Conservation (phyloP, 441 rosid species). For the Kokia cookei region DNA sequence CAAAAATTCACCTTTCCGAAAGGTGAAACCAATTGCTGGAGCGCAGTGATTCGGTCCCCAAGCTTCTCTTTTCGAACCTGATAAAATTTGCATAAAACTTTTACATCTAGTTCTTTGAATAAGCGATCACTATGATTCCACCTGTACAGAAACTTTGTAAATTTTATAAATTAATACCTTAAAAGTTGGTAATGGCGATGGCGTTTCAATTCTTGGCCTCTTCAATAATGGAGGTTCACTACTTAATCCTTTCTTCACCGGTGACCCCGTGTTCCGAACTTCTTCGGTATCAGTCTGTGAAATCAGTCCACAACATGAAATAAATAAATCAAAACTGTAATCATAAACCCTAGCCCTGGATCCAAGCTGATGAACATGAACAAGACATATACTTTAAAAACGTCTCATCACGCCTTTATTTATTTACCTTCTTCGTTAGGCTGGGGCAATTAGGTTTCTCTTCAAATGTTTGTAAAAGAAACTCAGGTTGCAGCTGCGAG, state of each 20-base stretch:
- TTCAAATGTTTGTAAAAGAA: slow-evolving; percentile 20
- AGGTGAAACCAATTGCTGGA: slow-evolving; percentile 83
- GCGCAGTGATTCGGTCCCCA: slow-evolving; percentile 76
- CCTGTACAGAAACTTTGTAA: not conserved
- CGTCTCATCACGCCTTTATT: not conserved
- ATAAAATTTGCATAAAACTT: slow-evolving; percentile 6
- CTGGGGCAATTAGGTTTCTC: slow-evolving; percentile 28
- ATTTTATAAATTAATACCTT: slow-evolving; percentile 40
- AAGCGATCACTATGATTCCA: not conserved
- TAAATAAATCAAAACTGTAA: not conserved
- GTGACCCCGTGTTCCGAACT: slow-evolving; percentile 27
- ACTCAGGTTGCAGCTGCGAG: slow-evolving; percentile 26
- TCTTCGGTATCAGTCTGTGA: slow-evolving; percentile 35
- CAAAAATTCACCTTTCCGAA: slow-evolving; percentile 65
- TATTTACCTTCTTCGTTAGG: slow-evolving; percentile 32
- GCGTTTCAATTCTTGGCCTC: slow-evolving; percentile 69
- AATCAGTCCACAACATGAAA: not conserved
- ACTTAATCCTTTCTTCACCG: slow-evolving; percentile 39
- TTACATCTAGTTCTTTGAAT: slow-evolving; percentile 5
- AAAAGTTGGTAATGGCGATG: slow-evolving; percentile 84
- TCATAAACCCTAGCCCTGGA: slow-evolving; percentile 6
- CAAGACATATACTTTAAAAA: not conserved
- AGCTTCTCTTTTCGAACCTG: slow-evolving; percentile 76
- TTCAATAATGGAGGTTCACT: slow-evolving; percentile 48
- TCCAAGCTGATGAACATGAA: not conserved